phyloP scores from a whole-genome alignment of 495 filamentous ascomycete species.

The Copromyces sp. region DNA sequence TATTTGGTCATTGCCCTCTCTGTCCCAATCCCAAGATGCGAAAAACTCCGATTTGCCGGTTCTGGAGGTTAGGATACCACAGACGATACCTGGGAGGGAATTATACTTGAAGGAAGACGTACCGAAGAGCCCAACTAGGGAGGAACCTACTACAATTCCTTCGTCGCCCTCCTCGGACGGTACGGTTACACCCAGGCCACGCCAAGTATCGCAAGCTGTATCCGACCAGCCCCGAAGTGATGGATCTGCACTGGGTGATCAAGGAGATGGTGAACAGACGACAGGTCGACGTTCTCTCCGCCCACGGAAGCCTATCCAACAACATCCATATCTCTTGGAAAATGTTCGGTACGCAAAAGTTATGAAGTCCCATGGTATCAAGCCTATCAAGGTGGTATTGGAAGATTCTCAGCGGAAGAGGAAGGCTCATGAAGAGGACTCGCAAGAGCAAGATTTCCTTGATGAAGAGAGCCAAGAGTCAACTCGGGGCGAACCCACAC shows the following conservation, averaged over 20 bases:
- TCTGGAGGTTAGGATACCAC: neutral
- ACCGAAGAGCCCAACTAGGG: neutral
- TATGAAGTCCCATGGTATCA: slow-evolving; percentile 52
- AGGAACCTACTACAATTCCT: neutral
- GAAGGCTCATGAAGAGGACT: slow-evolving; percentile 29
- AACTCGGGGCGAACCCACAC: slow-evolving; percentile 10
- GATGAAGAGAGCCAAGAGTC: slow-evolving; percentile 38
- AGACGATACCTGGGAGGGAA: neutral
- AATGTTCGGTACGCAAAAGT: slow-evolving; percentile 51
- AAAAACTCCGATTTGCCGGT: neutral
- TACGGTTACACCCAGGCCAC: neutral
- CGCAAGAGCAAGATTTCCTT: slow-evolving; percentile 39
- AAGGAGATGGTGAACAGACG: slow-evolving; percentile 11
- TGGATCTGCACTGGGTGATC: neutral
- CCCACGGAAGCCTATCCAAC: slow-evolving; percentile 62
- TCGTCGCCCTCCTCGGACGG: neutral
- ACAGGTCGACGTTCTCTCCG: slow-evolving; percentile 39
- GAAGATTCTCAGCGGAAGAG: slow-evolving; percentile 20
- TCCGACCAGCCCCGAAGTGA: neutral
- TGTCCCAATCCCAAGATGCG: neutral
- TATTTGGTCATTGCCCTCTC: neutral
- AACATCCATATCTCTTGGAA: slow-evolving; percentile 63
- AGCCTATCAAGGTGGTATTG: slow-evolving; percentile 45
- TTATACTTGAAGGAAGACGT: neutral
- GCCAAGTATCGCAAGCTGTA: neutral